These are phyloP conservation scores for Fragilaria radians DNA, from an alignment of 108 stramenopile genomes.

Conservation along the genomic window DNA sequence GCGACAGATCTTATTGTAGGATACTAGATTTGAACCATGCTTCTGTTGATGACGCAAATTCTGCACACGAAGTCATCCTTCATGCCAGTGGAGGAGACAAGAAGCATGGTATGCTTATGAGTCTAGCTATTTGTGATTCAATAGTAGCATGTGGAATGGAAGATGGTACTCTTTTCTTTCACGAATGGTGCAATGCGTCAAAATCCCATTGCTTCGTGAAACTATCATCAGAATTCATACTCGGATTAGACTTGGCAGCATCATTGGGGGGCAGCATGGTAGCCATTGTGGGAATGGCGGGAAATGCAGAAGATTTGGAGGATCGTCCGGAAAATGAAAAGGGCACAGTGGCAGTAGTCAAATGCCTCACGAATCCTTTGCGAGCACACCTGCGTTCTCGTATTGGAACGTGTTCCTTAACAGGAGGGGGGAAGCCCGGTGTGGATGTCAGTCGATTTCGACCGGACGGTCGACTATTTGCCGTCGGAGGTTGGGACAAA, in stretches of 20 bases:
- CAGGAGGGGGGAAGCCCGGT: slow-evolving; percentile 53
- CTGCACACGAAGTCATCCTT: slow-evolving; percentile 4
- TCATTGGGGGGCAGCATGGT: slow-evolving; percentile 35
- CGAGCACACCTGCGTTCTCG: slow-evolving; percentile 36
- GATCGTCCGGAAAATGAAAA: slow-evolving; percentile 37
- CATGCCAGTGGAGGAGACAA: slow-evolving; percentile 17
- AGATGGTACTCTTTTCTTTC: slow-evolving; percentile 60
- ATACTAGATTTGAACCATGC: slow-evolving; percentile 34
- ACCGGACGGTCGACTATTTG: slow-evolving; percentile 71
- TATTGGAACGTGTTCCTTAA: slow-evolving; percentile 50
- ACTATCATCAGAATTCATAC: slow-evolving; percentile 52
- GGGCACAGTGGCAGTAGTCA: slow-evolving; percentile 55
- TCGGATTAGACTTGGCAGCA: slow-evolving; percentile 54
- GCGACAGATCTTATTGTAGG: slow-evolving; percentile 33
- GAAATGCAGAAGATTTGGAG: slow-evolving; percentile 51
- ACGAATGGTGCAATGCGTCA: slow-evolving; percentile 39
- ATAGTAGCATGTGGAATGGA: slow-evolving; percentile 82
- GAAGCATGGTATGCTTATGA: slow-evolving; percentile 73
- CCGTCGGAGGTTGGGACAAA: slow-evolving; percentile 82
- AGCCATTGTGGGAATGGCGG: slow-evolving; percentile 70
- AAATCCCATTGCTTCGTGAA: neutral
- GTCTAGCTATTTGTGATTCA: slow-evolving; percentile 44
- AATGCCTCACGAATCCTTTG: slow-evolving; percentile 9
- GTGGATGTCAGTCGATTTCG: slow-evolving; percentile 67
- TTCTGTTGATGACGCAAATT: slow-evolving; percentile 2